These are phyloP conservation scores for Monsonia emarginata DNA, from an alignment of 441 rosid species.

Conservation along the genomic window DNA sequence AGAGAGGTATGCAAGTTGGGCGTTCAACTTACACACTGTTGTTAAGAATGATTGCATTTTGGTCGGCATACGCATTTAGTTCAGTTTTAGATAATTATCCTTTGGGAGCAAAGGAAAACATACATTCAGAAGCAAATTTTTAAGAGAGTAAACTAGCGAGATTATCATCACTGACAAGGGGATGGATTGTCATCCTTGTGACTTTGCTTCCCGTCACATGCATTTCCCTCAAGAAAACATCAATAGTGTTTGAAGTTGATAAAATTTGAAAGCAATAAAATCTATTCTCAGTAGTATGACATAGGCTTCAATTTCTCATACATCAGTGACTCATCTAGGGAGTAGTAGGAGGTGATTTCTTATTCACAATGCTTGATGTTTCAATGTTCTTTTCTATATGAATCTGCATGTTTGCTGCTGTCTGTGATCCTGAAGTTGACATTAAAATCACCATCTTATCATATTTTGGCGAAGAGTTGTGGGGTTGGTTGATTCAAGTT, in stretches of 20 bases:
- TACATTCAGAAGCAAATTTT: neutral
- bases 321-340: too few relatives aligned
- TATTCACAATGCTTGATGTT: neutral
- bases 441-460: neutral
- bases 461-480: neutral
- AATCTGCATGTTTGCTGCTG: neutral
- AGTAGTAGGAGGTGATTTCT: constrained; percentile 5
- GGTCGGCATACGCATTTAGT: neutral
- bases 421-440: too few relatives aligned
- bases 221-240: neutral
- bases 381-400: neutral
- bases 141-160: neutral
- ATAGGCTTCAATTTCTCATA: too few relatives aligned
- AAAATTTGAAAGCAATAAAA: neutral
- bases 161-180: neutral
- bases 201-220: neutral
- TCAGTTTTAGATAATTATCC: neutral
- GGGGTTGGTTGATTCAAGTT: neutral
- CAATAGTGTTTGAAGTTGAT: neutral
- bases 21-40: neutral
- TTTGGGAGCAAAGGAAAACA: neutral
- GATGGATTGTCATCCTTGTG: neutral
- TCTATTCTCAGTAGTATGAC: neutral
- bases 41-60: neutral
- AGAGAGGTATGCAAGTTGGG: constrained; percentile 47